These are phyloP conservation scores for Neckera pumila DNA, from an alignment of 225 moss, liverwort and hornwort genomes.

Conservation along the genomic window DNA sequence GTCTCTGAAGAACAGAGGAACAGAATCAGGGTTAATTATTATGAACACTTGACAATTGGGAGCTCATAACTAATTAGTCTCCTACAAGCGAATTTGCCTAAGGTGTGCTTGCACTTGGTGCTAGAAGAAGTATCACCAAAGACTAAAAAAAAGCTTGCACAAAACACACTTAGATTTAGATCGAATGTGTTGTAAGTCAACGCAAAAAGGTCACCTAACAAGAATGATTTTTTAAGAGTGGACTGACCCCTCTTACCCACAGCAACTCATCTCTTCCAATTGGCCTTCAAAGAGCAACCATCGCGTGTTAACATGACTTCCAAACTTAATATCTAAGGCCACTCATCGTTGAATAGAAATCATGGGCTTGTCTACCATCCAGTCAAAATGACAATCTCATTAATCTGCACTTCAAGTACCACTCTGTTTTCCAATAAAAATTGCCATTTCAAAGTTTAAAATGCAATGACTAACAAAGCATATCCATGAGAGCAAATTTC, in stretches of 20 bases:
- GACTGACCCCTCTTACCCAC: neutral
- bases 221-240: neutral
- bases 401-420: neutral
- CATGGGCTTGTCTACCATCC: neutral
- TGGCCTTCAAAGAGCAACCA: neutral
- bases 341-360: neutral
- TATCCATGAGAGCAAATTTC: neutral
- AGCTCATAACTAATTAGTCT: neutral
- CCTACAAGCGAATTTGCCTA: neutral
- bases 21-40: neutral
- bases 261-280: neutral
- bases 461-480: neutral
- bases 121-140: too few species aligned
- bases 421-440: neutral
- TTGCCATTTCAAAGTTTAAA: neutral
- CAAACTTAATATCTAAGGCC: neutral
- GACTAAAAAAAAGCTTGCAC: neutral
- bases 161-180: neutral
- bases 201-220: neutral
- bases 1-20: neutral
- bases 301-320: neutral
- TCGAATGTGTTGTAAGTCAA: neutral
- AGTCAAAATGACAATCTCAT: neutral
- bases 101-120: neutral
- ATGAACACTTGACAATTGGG: neutral